Conservation (phyloP, 768 basidiomycete genomes). For the Dioszegia crocea region DNA sequence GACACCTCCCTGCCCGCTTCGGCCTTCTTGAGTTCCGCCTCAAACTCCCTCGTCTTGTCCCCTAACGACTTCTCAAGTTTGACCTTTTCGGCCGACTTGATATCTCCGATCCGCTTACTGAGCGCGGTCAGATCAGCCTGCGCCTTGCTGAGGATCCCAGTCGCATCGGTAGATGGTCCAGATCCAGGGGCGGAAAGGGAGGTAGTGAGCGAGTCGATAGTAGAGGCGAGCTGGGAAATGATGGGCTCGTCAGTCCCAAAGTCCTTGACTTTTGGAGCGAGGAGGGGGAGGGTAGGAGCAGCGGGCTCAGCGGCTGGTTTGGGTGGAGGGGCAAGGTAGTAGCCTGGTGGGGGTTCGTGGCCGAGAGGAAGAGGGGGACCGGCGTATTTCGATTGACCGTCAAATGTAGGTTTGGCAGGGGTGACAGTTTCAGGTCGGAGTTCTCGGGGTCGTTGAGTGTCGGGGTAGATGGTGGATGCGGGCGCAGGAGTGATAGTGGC, state of each 20-base stretch:
- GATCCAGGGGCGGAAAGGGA: conserved; percentile 60
- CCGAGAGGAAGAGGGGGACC: conserved; percentile 76
- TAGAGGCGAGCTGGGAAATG: conserved; percentile 81
- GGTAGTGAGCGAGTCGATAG: conserved; percentile 84
- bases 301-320: conserved; percentile 13
- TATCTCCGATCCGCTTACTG: conserved; percentile 67
- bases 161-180: conserved; percentile 55
- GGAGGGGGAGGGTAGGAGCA: conserved; percentile 60
- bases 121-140: conserved; percentile 75
- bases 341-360: conserved; percentile 90
- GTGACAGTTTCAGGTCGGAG: conserved; percentile 46
- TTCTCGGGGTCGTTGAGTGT: conserved; percentile 44
- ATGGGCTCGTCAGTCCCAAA: conserved; percentile 77
- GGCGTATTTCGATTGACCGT: conserved; percentile 56
- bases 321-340: conserved; percentile 53
- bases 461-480: conserved; percentile 17
- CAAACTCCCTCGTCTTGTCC: conserved; percentile 77
- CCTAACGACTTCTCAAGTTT: conserved; percentile 67
- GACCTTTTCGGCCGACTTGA: conserved; percentile 71
- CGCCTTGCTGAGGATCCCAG: conserved; percentile 67
- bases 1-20: conserved; percentile 79
- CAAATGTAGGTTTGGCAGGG: conserved; percentile 30
- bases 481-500: conserved; percentile 5
- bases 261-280: conserved; percentile 74
- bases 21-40: conserved; percentile 60